phyloP scores from a whole-genome alignment of 257 asterid genomes.

The Mentha longifolia region DNA sequence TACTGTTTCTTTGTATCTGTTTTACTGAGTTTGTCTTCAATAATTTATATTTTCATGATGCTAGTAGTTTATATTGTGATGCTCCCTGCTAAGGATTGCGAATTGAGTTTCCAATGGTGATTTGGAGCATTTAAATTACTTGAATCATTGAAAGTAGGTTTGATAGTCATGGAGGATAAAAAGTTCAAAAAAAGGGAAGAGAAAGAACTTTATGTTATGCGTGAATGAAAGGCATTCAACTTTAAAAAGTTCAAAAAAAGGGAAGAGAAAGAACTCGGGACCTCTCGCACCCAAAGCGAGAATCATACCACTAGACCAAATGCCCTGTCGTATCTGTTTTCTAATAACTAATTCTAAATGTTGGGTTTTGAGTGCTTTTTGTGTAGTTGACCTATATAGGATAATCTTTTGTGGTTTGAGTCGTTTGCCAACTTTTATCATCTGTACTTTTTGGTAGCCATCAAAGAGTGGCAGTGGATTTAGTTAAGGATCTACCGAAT shows the following conservation, averaged over 20 bases:
- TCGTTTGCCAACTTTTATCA: neutral
- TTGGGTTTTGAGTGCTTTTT: neutral
- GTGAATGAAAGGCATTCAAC: neutral
- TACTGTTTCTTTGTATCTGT: neutral
- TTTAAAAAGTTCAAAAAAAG: no score
- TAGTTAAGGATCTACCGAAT: neutral
- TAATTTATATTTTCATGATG: neutral
- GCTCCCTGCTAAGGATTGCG: constrained; percentile 26
- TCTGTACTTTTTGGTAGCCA: neutral
- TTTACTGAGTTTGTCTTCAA: neutral
- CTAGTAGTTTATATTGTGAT: constrained; percentile 7
- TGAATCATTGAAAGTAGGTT: neutral
- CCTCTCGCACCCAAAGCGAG: constrained; percentile 93
- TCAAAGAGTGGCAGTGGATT: neutral
- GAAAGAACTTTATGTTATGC: neutral
- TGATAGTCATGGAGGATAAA: neutral
- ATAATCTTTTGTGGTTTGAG: neutral
- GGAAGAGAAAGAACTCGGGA: constrained; percentile 79
- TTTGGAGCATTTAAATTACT: neutral
- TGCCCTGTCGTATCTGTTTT: neutral
- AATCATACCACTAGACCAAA: constrained; percentile 90
- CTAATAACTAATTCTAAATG: neutral
- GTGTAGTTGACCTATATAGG: neutral
- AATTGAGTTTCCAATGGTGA: neutral
- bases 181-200: neutral